Percentiles rank a stretch among this genome's conserved stretches.
These are phyloP conservation scores for Takashimella tepidaria DNA, from an alignment of 1,284 basidiomycete species.

Conservation along the genomic window DNA sequence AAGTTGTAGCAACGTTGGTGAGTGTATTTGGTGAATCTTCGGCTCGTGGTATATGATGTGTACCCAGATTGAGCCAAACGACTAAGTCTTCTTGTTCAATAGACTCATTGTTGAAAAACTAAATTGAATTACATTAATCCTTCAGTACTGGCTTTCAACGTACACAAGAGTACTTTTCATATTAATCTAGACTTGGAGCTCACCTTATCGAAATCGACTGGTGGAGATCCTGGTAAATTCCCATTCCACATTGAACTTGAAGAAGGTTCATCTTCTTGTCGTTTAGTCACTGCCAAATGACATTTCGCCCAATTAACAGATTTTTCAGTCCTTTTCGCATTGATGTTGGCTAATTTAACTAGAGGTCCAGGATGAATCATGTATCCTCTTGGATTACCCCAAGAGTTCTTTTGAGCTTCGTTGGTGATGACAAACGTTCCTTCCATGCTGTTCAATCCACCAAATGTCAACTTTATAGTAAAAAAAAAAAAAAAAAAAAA, in stretches of 20 bases:
- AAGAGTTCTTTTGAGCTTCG: slow-evolving; percentile 45
- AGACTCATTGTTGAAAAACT: slow-evolving; percentile 55
- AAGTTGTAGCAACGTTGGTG: slow-evolving; percentile 55
- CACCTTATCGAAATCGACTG: slow-evolving; percentile 56
- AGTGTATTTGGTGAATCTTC: slow-evolving; percentile 56
- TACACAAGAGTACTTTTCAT: too few relatives aligned
- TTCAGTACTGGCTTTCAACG: too few relatives aligned
- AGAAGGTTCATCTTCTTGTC: slow-evolving; percentile 59
- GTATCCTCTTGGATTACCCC: slow-evolving; percentile 56
- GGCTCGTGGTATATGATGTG: slow-evolving; percentile 52
- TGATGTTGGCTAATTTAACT: slow-evolving; percentile 33
- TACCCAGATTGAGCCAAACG: slow-evolving; percentile 62
- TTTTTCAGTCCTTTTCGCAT: slow-evolving; percentile 57
- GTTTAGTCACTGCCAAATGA: slow-evolving; percentile 56
- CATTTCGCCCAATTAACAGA: slow-evolving; percentile 63
- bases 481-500: background rate
- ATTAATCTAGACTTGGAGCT: background rate
- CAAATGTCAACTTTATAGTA: background rate
- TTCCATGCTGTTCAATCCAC: slow-evolving; percentile 18
- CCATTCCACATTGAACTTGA: slow-evolving; percentile 60
- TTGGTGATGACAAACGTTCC: slow-evolving; percentile 30
- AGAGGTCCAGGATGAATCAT: slow-evolving; percentile 12
- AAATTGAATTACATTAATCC: slow-evolving; percentile 9
- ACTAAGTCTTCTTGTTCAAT: slow-evolving; percentile 56
- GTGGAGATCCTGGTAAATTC: slow-evolving; percentile 57